Evolutionary conservation across 805 yeast species (phyloP).

Genomic region (Yamadazyma insecticola): DNA sequence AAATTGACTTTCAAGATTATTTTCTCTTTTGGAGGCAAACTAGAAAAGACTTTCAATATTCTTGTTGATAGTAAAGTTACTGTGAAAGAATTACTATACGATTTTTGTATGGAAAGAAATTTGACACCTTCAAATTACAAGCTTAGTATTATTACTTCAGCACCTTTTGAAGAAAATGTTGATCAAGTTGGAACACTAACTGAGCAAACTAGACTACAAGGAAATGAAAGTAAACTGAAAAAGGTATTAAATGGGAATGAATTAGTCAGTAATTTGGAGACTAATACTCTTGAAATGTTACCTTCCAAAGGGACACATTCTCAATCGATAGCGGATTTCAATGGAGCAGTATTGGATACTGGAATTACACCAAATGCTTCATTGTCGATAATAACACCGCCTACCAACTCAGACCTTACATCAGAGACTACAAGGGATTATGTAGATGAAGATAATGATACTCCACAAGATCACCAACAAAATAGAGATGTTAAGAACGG

Average conservation of each 20-base stretch:
- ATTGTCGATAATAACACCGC: conserved; percentile 6
- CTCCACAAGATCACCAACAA: not conserved
- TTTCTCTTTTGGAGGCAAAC: conserved; percentile 5
- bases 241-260: conserved; percentile 6
- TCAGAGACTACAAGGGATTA: too few relatives aligned
- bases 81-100: conserved; percentile 19
- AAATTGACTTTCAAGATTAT: too few relatives aligned
- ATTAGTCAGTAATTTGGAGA: conserved; percentile 6
- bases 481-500: too few relatives aligned
- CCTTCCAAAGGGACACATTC: conserved; percentile 5
- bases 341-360: conserved; percentile 6
- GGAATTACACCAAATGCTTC: conserved; percentile 7
- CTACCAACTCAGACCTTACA: conserved; percentile 1
- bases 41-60: conserved; percentile 1
- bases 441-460: too few relatives aligned
- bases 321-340: conserved; percentile 4
- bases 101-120: conserved; percentile 25
- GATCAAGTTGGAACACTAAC: conserved; percentile 2
- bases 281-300: conserved; percentile 5
- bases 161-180: conserved; percentile 1
- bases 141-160: conserved; percentile 16
- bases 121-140: conserved; percentile 22
- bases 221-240: not conserved
- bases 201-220: conserved; percentile 1
- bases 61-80: conserved; percentile 10